Percentiles rank a stretch among this genome's conserved stretches.
Evolutionary conservation across 2,329 filamentous ascomycete genomes (phyloP).

Genomic region (Colletotrichum liriopes): DNA sequence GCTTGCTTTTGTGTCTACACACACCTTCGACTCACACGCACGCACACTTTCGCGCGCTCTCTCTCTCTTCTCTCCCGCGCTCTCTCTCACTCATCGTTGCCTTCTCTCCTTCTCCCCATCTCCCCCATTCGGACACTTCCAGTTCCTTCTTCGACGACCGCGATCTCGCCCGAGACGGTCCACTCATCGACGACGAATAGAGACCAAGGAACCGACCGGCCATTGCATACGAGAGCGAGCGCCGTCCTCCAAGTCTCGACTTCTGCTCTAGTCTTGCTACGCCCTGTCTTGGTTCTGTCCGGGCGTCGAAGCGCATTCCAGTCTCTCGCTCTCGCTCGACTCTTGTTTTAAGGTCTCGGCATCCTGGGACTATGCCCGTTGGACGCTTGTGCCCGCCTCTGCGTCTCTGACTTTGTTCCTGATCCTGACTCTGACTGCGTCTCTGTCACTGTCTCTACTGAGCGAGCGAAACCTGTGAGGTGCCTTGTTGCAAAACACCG

Average conservation of each 20-base stretch:
- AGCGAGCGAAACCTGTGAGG: slow-evolving; percentile 15
- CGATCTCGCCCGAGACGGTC: not conserved
- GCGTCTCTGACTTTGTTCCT: slow-evolving; percentile 7
- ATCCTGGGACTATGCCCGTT: slow-evolving; percentile 36
- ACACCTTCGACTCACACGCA: not conserved
- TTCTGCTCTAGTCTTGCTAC: not conserved
- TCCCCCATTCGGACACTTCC: slow-evolving; percentile 10
- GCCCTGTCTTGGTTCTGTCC: not conserved
- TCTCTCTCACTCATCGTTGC: slow-evolving; percentile 7
- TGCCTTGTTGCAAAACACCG: slow-evolving; percentile 26
- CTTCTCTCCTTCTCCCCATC: not conserved
- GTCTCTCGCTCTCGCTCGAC: slow-evolving; percentile 3
- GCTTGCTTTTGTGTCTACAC: slow-evolving; percentile 16
- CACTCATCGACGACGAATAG: not conserved
- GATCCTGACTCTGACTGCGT: not conserved
- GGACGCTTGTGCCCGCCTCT: slow-evolving; percentile 36
- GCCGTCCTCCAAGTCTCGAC: not conserved
- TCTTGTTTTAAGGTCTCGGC: slow-evolving; percentile 7
- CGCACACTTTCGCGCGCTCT: not conserved
- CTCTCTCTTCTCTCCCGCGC: not conserved
- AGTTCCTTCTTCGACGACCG: slow-evolving; percentile 13
- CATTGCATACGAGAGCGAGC: slow-evolving; percentile 12
- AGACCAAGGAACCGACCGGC: not conserved
- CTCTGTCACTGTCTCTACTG: slow-evolving; percentile 8
- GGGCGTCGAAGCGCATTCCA: slow-evolving; percentile 18